Evolutionary conservation across 106 monocot genomes (phyloP).

Genomic region (Dendrobium huoshanense): DNA sequence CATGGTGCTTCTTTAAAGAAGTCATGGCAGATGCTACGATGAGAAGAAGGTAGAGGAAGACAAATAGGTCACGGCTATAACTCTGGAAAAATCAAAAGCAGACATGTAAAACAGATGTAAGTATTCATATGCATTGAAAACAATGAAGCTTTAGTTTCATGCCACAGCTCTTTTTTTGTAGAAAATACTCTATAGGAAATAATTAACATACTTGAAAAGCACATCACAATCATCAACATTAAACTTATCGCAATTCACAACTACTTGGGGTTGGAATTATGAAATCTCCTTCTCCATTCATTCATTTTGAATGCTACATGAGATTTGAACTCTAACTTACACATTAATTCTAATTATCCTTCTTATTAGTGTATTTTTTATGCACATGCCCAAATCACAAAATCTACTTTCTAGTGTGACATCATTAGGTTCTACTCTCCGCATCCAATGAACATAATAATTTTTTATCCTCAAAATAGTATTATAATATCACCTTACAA

Average conservation of each 20-base stretch:
- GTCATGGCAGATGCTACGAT: slow-evolving; percentile 44
- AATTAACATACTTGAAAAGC: background rate
- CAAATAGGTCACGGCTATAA: slow-evolving; percentile 45
- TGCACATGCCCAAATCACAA: background rate
- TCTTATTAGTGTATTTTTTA: background rate
- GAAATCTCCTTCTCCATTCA: background rate
- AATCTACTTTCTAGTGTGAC: background rate
- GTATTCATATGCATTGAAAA: background rate
- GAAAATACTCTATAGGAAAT: background rate
- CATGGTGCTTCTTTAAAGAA: slow-evolving; percentile 43
- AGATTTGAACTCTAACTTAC: background rate
- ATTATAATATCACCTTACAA: too few relatives aligned
- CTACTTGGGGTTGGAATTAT: background rate
- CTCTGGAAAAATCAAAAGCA: slow-evolving; percentile 19
- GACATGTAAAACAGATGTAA: background rate
- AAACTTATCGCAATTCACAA: background rate
- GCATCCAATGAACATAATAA: too few relatives aligned
- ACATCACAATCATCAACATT: background rate
- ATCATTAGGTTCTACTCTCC: background rate
- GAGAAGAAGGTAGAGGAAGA: slow-evolving; percentile 46
- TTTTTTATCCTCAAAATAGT: too few relatives aligned
- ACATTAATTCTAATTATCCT: background rate
- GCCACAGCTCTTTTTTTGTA: background rate
- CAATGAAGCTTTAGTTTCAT: background rate
- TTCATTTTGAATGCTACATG: background rate